A percentile compares a stretch with the other conserved stretches of the same genome.
Conservation (phyloP, 2,329 filamentous ascomycete genomes). For the Xylaria digitata region DNA sequence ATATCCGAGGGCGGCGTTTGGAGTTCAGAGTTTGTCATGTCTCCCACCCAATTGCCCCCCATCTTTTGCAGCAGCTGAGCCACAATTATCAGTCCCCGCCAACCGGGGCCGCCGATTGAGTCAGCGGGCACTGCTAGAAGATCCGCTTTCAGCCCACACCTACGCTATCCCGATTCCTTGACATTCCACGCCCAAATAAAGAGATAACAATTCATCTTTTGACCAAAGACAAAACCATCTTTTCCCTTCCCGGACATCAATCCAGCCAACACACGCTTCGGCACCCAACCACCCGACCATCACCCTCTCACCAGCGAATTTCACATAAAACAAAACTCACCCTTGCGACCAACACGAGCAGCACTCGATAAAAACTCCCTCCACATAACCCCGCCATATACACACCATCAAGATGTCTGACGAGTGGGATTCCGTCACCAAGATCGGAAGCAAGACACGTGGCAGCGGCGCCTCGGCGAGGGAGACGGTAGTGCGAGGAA, state of each 20-base stretch:
- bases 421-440: slow-evolving; percentile 87
- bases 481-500: slow-evolving; percentile 90
- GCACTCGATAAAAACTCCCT: slow-evolving; percentile 16
- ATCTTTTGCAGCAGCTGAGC: slow-evolving; percentile 12
- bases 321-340: not conserved
- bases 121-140: slow-evolving; percentile 43
- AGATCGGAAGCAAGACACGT: slow-evolving; percentile 89
- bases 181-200: slow-evolving; percentile 48
- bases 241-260: slow-evolving; percentile 9
- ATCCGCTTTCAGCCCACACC: slow-evolving; percentile 46
- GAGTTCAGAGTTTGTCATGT: not conserved
- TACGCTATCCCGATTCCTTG: slow-evolving; percentile 48
- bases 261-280: slow-evolving; percentile 1
- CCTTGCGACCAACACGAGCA: slow-evolving; percentile 8
- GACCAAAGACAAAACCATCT: no score
- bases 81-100: slow-evolving; percentile 24
- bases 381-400: slow-evolving; percentile 46
- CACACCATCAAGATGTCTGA: slow-evolving; percentile 70
- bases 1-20: no score
- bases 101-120: slow-evolving; percentile 47
- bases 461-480: slow-evolving; percentile 73
- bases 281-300: no score
- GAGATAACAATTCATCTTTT: slow-evolving; percentile 3
- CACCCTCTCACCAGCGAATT: not conserved
- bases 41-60: slow-evolving; percentile 4